These are phyloP conservation scores for Podospora tetraspora DNA, from an alignment of 495 filamentous ascomycete genomes.

Conservation along the genomic window DNA sequence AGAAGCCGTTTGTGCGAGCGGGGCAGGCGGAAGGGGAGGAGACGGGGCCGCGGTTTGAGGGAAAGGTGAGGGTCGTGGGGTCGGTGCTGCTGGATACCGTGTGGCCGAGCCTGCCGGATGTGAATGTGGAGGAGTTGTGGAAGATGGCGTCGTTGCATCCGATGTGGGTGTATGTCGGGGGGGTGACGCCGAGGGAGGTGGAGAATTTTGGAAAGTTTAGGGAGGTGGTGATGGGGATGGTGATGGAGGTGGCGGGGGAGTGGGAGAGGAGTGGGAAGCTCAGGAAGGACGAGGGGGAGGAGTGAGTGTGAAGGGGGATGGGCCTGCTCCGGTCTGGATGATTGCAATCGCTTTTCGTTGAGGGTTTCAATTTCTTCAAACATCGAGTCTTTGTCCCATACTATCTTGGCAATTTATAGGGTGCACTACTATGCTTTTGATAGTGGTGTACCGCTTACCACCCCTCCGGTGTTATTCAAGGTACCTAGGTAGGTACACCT, in stretches of 20 bases:
- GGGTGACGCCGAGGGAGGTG: slow-evolving; percentile 6
- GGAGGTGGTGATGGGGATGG: background rate
- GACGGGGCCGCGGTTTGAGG: slow-evolving; percentile 7
- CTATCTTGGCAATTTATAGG: too few species aligned
- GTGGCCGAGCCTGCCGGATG: background rate
- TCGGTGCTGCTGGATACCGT: slow-evolving; percentile 15
- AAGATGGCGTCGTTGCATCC: slow-evolving; percentile 14
- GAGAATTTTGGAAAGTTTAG: slow-evolving; percentile 3
- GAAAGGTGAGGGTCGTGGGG: slow-evolving; percentile 13
- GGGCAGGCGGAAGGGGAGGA: background rate
- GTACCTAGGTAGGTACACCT: too few species aligned
- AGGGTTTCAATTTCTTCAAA: too few species aligned
- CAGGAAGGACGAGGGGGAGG: too few species aligned
- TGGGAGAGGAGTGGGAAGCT: background rate
- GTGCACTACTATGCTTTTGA: too few species aligned
- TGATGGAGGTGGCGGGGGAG: background rate
- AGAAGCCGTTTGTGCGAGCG: background rate
- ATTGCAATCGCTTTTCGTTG: too few species aligned
- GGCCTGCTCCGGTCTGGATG: too few species aligned
- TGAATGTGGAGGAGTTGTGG: slow-evolving; percentile 11
- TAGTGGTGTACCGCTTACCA: too few species aligned
- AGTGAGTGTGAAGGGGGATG: too few species aligned
- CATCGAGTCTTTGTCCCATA: too few species aligned
- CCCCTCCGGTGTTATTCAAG: too few species aligned
- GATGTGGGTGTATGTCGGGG: slow-evolving; percentile 8